Base-by-base conservation (phyloP, 768 basidiomycete species). In the Gymnopilus junonius region DNA sequence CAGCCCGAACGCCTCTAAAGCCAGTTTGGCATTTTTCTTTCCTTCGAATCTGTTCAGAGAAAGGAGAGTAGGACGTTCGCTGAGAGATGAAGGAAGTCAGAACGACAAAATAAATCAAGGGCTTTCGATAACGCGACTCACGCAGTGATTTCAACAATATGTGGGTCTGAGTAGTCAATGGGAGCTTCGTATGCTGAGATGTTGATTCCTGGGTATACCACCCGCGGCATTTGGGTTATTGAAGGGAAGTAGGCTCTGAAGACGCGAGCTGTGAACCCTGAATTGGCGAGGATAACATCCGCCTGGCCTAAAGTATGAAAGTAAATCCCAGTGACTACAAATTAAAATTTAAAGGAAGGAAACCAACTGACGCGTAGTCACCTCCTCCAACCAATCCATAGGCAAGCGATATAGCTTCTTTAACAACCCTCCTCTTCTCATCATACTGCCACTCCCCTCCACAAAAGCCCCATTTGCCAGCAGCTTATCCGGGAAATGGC, bases 181-280 rank as follows among this genome's bases (percentile, higher is more conserved):
- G 75, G 61, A 0, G 77, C 70, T 58, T 84, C 85, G 68, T 97
- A 98, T 0, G 88, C 88, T 3, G 83, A 77, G 17, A 94, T 78
- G 67, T 97, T 95, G 63, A 99, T 95, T 0, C 95, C 95, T 1
- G 97, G 97, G 73, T 98, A 95, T n/a, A 98, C 88, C n/a, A 97
- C 89, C 39, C 80, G 82, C 3, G 91, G 94, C 0, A 75, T 79
- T 25, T 80, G 79, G 1, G 59, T 65, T 43, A 99, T 87, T 1
- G 88, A 87, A 0, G 85, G 81, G 69, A 99, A 93, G 66, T 94
- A 87, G 2, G 83, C 78, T 62, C 80, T 82, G 72, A 95, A 96
- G 0, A 98, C 85, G 25, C 88, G 76, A n/a, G 89, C 85, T 0
- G 96, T 98, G 70, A 97, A 99, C 25, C 83, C 80, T 3, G 97